Evolutionary conservation across 495 filamentous ascomycete genomes (phyloP).

Genomic region (Alectoria sarmentosa): DNA sequence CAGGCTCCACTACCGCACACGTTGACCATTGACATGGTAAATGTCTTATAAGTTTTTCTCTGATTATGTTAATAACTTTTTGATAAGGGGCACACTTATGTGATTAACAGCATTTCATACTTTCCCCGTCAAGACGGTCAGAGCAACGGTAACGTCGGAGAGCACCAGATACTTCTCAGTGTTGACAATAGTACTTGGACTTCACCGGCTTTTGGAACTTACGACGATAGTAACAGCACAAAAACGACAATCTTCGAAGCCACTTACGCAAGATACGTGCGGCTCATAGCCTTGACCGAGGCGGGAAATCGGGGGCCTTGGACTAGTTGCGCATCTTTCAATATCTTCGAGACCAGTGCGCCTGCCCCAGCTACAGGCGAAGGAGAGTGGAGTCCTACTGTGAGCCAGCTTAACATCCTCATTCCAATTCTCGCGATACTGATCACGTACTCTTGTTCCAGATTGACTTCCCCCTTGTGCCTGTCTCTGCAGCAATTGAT

Average conservation of each 20-base stretch:
- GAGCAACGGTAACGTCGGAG: conserved; percentile 24
- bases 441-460: neutral
- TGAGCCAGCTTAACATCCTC: neutral
- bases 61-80: too few species aligned
- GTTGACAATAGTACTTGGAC: conserved; percentile 33
- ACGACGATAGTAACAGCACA: conserved; percentile 33
- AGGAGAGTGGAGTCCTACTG: conserved; percentile 40
- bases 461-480: conserved; percentile 47
- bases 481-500: conserved; percentile 38
- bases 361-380: conserved; percentile 15
- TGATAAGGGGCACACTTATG: conserved; percentile 11
- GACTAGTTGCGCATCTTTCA: conserved; percentile 34
- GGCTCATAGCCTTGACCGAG: conserved; percentile 33
- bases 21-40: conserved; percentile 25
- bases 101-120: conserved; percentile 22
- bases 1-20: conserved; percentile 18
- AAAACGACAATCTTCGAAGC: conserved; percentile 38
- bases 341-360: conserved; percentile 22
- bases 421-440: neutral
- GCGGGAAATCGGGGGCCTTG: conserved; percentile 27
- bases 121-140: conserved; percentile 18
- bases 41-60: too few species aligned
- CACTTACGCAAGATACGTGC: conserved; percentile 36
- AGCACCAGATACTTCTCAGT: conserved; percentile 25
- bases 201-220: conserved; percentile 38